These are phyloP conservation scores for Cordyceps tenuipes DNA, from an alignment of 2,329 filamentous ascomycete genomes.

Conservation along the genomic window DNA sequence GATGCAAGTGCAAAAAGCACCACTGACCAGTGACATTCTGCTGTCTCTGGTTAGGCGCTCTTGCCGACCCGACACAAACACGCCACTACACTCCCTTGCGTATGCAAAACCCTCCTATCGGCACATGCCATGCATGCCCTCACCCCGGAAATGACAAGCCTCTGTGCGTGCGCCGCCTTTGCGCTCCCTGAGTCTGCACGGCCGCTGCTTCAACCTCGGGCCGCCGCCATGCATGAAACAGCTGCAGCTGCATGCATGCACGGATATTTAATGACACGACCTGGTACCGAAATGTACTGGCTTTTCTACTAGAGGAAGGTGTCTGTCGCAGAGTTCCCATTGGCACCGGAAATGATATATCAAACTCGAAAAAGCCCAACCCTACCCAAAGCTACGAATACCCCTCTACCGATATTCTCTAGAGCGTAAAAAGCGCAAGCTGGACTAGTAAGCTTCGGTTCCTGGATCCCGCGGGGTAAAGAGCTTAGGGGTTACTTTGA, in stretches of 20 bases:
- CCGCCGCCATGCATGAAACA: background rate
- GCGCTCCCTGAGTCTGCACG: background rate
- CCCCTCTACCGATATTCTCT: too few relatives aligned
- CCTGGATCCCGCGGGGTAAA: too few relatives aligned
- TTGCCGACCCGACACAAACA: background rate
- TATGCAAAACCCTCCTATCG: background rate
- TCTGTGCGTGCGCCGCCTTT: background rate
- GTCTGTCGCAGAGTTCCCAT: background rate
- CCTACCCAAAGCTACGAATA: too few relatives aligned
- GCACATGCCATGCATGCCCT: too few relatives aligned
- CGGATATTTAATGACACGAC: background rate
- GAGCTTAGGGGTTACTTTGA: too few relatives aligned
- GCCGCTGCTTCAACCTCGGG: background rate
- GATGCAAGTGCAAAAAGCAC: too few relatives aligned
- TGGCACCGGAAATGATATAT: background rate
- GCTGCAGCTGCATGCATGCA: background rate
- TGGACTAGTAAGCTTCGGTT: too few relatives aligned
- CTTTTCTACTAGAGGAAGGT: background rate
- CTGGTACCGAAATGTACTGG: background rate
- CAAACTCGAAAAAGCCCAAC: background rate
- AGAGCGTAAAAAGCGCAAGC: too few relatives aligned
- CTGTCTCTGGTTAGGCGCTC: too few relatives aligned
- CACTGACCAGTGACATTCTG: too few relatives aligned
- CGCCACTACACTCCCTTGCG: background rate
- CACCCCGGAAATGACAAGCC: background rate